Conservation (phyloP, 192 early-diverging fungal genomes). For the Phycomyces blakesleeanus region DNA sequence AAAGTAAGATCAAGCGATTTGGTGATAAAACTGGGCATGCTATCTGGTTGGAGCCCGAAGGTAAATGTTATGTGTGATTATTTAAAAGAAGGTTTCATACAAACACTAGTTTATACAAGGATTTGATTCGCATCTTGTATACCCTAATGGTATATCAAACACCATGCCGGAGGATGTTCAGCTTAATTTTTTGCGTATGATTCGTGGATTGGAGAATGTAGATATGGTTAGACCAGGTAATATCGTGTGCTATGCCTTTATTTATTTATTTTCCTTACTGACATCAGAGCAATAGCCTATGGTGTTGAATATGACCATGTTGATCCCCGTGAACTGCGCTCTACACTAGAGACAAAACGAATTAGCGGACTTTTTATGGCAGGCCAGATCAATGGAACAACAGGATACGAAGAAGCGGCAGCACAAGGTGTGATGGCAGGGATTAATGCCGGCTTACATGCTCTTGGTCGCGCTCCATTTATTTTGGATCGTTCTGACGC, state of each 20-base stretch:
- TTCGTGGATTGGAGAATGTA: constrained; percentile 73
- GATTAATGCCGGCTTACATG: constrained; percentile 68
- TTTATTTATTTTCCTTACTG: neutral
- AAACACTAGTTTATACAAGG: constrained; percentile 24
- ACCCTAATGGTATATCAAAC: constrained; percentile 84
- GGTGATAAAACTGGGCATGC: constrained; percentile 59
- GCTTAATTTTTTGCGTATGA: constrained; percentile 61
- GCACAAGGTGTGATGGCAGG: constrained; percentile 79
- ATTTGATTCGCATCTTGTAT: constrained; percentile 65
- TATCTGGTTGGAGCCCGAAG: constrained; percentile 83
- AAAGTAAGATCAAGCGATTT: constrained; percentile 78
- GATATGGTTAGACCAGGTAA: constrained; percentile 62
- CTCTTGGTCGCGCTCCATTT: constrained; percentile 51
- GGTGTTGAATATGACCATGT: constrained; percentile 87
- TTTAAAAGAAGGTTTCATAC: neutral
- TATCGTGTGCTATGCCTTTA: neutral
- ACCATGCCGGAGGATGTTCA: constrained; percentile 80
- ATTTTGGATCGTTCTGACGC: constrained; percentile 71
- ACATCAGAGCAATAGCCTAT: constrained; percentile 45
- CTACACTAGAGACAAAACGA: constrained; percentile 75
- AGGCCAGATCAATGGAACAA: constrained; percentile 87
- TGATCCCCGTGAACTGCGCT: constrained; percentile 74
- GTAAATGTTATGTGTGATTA: constrained; percentile 13
- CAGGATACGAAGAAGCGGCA: constrained; percentile 81
- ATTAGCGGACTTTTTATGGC: constrained; percentile 73